phyloP scores from a whole-genome alignment of 2,329 filamentous ascomycete genomes.

The Ophiostoma fasciatum region DNA sequence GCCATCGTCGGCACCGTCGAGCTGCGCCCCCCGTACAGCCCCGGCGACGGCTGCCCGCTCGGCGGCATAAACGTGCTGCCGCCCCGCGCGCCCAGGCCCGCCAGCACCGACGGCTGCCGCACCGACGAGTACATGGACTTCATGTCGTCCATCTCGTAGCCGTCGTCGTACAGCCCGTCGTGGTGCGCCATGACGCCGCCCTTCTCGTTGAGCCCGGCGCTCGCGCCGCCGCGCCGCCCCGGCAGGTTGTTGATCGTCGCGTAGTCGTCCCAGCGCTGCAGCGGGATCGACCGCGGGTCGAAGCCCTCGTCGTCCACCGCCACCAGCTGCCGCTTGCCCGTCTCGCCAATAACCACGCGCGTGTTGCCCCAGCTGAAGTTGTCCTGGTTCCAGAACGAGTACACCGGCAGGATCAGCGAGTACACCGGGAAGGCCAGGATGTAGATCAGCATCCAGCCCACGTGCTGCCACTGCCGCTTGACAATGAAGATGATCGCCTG shows the following conservation, averaged over 20 bases:
- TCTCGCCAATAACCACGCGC: constrained; percentile 89
- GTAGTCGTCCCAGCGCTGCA: constrained; percentile 97
- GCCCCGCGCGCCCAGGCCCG: constrained; percentile 58
- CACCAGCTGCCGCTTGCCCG: constrained; percentile 79
- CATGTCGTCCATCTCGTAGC: constrained; percentile 96
- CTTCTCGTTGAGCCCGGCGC: constrained; percentile 42
- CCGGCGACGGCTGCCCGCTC: constrained; percentile 55
- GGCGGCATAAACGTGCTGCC: constrained; percentile 68
- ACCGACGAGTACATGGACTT: constrained; percentile 91
- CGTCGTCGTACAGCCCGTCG: constrained; percentile 46
- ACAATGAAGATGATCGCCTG: constrained; percentile 94
- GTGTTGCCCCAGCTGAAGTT: constrained; percentile 99
- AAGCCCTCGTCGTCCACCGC: constrained; percentile 75
- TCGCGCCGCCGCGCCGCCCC: constrained; percentile 62
- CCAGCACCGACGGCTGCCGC: constrained; percentile 73
- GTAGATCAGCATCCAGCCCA: constrained; percentile 99
- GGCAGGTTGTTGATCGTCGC: constrained; percentile 75
- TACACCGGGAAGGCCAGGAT: constrained; percentile 90
- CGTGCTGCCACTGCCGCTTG: constrained; percentile 94
- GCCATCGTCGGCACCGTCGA: constrained; percentile 27
- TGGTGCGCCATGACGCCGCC: constrained; percentile 23
- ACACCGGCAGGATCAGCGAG: constrained; percentile 78
- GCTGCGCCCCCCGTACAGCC: constrained; percentile 33
- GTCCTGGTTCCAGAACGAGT: constrained; percentile 99
- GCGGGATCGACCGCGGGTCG: constrained; percentile 80